Percentiles rank a stretch among this genome's conserved stretches.
These are phyloP conservation scores for Brasenia schreberi DNA, from an alignment of 164 flowering plant species.

Conservation along the genomic window DNA sequence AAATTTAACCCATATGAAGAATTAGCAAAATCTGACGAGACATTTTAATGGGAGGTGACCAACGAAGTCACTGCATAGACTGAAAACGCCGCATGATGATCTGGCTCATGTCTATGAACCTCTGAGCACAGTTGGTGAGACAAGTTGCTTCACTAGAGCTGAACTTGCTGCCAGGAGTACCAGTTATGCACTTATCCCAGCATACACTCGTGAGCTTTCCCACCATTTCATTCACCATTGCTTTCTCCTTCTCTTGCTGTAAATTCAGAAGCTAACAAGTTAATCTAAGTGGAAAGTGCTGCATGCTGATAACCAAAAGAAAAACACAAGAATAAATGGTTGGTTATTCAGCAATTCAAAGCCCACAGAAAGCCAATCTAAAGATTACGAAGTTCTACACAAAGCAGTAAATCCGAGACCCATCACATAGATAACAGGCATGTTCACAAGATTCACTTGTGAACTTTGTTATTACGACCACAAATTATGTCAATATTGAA, in stretches of 20 bases:
- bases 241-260: slow-evolving; percentile 78
- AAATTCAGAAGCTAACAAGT: neutral
- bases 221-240: slow-evolving; percentile 69
- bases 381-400: no score
- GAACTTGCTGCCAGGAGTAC: slow-evolving; percentile 87
- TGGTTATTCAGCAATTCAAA: no score
- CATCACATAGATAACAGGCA: no score
- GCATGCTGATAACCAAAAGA: neutral
- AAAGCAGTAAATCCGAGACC: no score
- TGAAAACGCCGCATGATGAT: slow-evolving; percentile 63
- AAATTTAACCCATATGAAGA: no score
- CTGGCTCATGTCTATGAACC: slow-evolving; percentile 63
- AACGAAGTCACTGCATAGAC: slow-evolving; percentile 26
- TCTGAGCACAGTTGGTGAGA: slow-evolving; percentile 75
- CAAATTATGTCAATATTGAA: no score
- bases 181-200: slow-evolving; percentile 88
- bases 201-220: slow-evolving; percentile 64
- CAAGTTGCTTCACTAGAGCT: slow-evolving; percentile 73
- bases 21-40: no score
- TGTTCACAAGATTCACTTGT: no score
- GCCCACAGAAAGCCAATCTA: no score
- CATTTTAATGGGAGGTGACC: neutral
- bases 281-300: neutral
- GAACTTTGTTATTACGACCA: no score
- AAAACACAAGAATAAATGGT: neutral